Evolutionary conservation across 345 rosid species (phyloP), one percentile per base, ranked within the genome.

Genomic region (Jatropha curcas): DNA sequence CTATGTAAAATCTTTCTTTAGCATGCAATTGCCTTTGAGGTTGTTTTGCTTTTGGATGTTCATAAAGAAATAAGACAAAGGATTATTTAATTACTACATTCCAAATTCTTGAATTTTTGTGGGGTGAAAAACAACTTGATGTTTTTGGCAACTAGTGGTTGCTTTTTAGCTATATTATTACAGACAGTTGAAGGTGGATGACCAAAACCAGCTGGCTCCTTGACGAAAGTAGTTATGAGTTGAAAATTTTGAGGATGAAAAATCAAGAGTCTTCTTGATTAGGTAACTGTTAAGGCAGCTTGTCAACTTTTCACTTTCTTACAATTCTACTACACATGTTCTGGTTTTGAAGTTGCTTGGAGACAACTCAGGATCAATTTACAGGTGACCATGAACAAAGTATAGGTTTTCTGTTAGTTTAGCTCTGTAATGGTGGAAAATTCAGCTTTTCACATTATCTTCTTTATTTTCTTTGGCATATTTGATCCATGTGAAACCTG

Each of bases 141-240:
- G 9, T 16, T 14, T 39, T 61, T 12, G 43, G 25, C 12, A 34
- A 12, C 43, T n/a, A 8, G 24, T 50, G 28, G 13, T 48, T 27
- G 43, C 20, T 17, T 50, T 27, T 19, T 63, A 25, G 30, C 14
- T 9, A 4, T 31, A 50, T 11, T 48, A 10, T n/a, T 63, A 63
- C 67, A 1, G 45, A n/a, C 31, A 22, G 71, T 33, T 67, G 20
- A 33, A 11, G 60, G 33, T 51, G 4, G 59, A 31, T 34, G 24
- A 67, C 60, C 60, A 67, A 67, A 67, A 67, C 60, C 60, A 51
- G 60, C 71, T 33, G 45, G 24, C 46, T 67, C 28, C 57, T 12
- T 4, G 16, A 63, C 11, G 51, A 41, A 63, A 63, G 67, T 16
- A 39, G 46, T 63, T 63, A 13, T 1, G 1, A 58, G 62, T 58